Evolutionary conservation across 495 filamentous ascomycete genomes (phyloP), one percentile per base, ranked within the genome.

Genomic region (Sabuloglossum arenarium): DNA sequence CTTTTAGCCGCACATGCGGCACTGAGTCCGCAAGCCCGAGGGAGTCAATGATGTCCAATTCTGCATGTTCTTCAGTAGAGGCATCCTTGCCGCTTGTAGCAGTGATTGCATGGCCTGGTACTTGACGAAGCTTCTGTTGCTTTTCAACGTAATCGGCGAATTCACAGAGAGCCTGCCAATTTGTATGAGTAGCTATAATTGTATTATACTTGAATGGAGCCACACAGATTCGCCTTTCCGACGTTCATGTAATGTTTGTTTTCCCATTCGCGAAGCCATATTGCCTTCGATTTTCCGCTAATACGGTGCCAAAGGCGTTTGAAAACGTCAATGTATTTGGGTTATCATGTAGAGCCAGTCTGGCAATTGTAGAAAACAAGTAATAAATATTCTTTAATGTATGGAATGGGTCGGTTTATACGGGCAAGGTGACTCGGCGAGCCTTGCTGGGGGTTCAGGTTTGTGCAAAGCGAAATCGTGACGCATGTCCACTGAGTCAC

Each of bases 141-240:
- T 89, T 82, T 67, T 96, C 88, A 57, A 94, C 93, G 61, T 94
- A 97, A 67, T 97, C 91, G 66, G 93, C 88, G 64, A 98, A 98
- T 61, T 96, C 91, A 73, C 85, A 90, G 58, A 98, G 75, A 21
- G 91, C 91, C 86, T 91, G 34, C 50, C 47, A 27, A 27, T 28
- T n/a, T 30, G 24, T 27, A 29, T 27, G 1, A 51, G 23, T 23
- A 29, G 25, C 1, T 54, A 58, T 37, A 54, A 57, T 53, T 56
- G 11, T 19, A 55, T 30, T 28, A 29, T 46, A 27, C 30, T 27
- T 30, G 34, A 32, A 12, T 27, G 21, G 45, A 28, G 51, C 30
- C 74, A 58, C 78, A 88, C 85, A 55, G 85, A 75, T 69, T 95
- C 88, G 59, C 88, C 88, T 75, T 85, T 81, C 63, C 85, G 81